These are phyloP conservation scores for Citrus cavaleriei DNA, from an alignment of 345 rosid genomes.

Conservation along the genomic window DNA sequence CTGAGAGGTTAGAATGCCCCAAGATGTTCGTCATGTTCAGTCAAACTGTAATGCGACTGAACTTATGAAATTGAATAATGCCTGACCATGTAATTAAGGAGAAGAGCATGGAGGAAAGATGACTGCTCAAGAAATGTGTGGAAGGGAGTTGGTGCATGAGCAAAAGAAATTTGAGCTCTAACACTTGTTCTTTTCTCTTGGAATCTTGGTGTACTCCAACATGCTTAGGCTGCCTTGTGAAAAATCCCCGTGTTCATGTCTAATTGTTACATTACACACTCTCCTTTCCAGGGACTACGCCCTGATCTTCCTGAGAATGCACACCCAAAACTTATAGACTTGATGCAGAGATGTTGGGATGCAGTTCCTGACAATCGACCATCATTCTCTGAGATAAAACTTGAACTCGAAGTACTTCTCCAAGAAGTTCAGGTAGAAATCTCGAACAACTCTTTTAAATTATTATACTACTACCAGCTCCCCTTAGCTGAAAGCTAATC, in stretches of 20 bases:
- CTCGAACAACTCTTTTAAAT: not conserved
- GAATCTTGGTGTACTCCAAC: not conserved
- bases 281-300: constrained; percentile 51
- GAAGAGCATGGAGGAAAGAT: not conserved
- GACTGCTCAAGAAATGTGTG: not conserved
- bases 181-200: not conserved
- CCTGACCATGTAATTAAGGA: not conserved
- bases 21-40: not conserved
- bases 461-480: not conserved
- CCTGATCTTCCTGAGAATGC: constrained; percentile 54
- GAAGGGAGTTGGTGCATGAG: not conserved
- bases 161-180: not conserved
- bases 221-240: not conserved
- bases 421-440: constrained; percentile 45
- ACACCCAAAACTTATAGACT: constrained; percentile 44
- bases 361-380: constrained; percentile 49
- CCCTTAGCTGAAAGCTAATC: not conserved
- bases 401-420: constrained; percentile 53
- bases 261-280: not conserved
- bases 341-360: constrained; percentile 82
- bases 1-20: not conserved
- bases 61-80: not conserved
- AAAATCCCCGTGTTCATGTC: not conserved
- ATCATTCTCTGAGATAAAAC: constrained; percentile 44
- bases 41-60: not conserved